Evolutionary conservation across 148 eudicot species (phyloP), one percentile per base, ranked within the genome.

Genomic region (Camellia japonica): DNA sequence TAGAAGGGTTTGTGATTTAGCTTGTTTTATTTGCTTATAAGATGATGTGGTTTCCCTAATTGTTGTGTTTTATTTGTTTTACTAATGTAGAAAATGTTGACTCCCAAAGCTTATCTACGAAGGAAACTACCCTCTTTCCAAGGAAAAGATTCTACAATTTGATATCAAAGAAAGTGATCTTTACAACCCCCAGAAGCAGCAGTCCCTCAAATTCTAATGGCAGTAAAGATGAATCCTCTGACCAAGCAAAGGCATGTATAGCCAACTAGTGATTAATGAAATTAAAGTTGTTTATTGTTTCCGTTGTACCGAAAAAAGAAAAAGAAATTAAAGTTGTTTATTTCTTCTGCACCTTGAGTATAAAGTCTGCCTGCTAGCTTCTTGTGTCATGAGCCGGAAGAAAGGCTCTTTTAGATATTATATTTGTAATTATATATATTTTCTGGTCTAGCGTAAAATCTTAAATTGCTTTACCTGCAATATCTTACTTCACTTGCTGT

Each of bases 151-250:
- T 61, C 56, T 54, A 60, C 46, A 80, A 72, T 72, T 58, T 80
- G 52, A 68, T 63, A 14, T 68, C 80, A 43, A 68, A 72, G 78
- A 65, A 74, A 69, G 62, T 23, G 67, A 68, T 41, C 18, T 56
- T 41, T 75, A 62, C 78, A 64, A 68, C 82, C 78, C 83, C 89
- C n/a, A 90, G 86, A 84, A 73, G 91, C 83, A 84, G 87, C 73
- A 76, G 79, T 79, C 70, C 84, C 30, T 84, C 92, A 16, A 63
- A 83, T 65, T 71, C 89, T 5, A 81, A 71, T 85, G 87, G 81
- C 47, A 73, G 81, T 78, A 67, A 73, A 59, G 84, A 84, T 51
- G 83, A 87, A 54, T 67, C 90, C 61, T 80, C 92, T 44, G 60
- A 58, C 75, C 78, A 80, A 61, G 78, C 67, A 47, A 87, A 88